Evolutionary conservation across 2,329 filamentous ascomycete genomes (phyloP).

Genomic region (Ophiosphaerella narmari): DNA sequence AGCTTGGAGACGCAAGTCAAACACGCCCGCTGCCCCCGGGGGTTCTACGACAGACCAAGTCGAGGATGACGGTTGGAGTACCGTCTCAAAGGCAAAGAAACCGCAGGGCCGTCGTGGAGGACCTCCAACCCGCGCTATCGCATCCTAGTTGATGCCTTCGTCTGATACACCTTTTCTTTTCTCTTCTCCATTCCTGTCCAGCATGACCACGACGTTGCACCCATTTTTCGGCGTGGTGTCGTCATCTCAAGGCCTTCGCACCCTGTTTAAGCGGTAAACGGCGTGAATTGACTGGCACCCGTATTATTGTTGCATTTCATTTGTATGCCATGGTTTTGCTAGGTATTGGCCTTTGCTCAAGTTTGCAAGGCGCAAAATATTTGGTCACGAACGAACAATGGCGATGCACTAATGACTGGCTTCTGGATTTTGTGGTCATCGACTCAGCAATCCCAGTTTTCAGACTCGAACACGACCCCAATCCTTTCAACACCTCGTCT

Average conservation of each 20-base stretch:
- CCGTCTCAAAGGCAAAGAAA: constrained; percentile 54
- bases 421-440: constrained; percentile 18
- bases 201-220: constrained; percentile 35
- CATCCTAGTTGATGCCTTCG: constrained; percentile 45
- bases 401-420: constrained; percentile 1
- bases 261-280: constrained; percentile 23
- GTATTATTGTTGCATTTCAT: constrained; percentile 25
- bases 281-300: constrained; percentile 24
- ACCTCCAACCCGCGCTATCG: constrained; percentile 50
- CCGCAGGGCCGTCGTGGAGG: constrained; percentile 45
- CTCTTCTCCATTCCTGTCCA: constrained; percentile 20
- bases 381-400: constrained; percentile 19
- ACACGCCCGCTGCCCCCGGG: constrained; percentile 35
- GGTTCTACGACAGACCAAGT: constrained; percentile 52
- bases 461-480: not conserved
- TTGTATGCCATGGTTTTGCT: constrained; percentile 8
- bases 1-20: constrained; percentile 48
- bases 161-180: constrained; percentile 9
- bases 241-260: constrained; percentile 27
- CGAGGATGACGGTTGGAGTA: constrained; percentile 61
- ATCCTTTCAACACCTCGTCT: constrained; percentile 26
- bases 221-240: constrained; percentile 30
- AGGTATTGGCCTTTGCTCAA: constrained; percentile 3
- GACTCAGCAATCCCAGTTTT: too few relatives aligned
- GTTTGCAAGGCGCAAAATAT: constrained; percentile 18